Base-by-base conservation (phyloP, 768 basidiomycete genomes). In the Termitomyces sp. region DNA sequence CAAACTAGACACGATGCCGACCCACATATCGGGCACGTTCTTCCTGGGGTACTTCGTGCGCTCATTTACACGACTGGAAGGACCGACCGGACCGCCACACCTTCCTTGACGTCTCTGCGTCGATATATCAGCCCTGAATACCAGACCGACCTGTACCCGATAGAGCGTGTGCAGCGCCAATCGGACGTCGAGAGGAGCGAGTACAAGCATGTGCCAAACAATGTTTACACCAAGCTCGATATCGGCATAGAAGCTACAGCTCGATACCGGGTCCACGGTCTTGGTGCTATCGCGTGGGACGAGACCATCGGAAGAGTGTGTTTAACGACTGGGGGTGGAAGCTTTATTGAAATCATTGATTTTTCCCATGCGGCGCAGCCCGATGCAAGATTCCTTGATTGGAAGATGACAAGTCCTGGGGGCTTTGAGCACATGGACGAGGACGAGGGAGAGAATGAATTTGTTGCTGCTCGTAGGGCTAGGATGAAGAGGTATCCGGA, bases 281-380 rank as follows among this genome's bases (percentile, higher is more conserved):
- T 85, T 36, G 68, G 70, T 14, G 75, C 82, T 20, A 77, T 87
- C 34, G 74, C 82, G 10, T 89, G 84, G 84, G 87, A 89, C 61
- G 87, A 89, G 68, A 74, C 76, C 24, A 82, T 81, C 16, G 87
- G 86, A 5, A 75, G 86, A 43, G 74, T 88, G 14, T 81, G 82
- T 61, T 70, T 87, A 7, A 80, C 80, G 46, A 71, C 75, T 30
- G 73, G 74, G 13, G 63, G 76, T 14, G 49, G 34, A 6, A 76
- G 77, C 36, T 52, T 69, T 8, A 71, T 87, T 40, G 68, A 74
- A 30, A 74, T 87, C 33, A 65, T 82, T 56, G 84, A 87, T 63
- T 79, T 82, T 48, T 78, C 79, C 6, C 57, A 63, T 46, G 62
- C 58, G 1, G 60, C 69, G 12, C 55, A 63, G 13, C 68, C 72